Conservation (phyloP, 495 filamentous ascomycete genomes). For the Gamarada debralockiae region DNA sequence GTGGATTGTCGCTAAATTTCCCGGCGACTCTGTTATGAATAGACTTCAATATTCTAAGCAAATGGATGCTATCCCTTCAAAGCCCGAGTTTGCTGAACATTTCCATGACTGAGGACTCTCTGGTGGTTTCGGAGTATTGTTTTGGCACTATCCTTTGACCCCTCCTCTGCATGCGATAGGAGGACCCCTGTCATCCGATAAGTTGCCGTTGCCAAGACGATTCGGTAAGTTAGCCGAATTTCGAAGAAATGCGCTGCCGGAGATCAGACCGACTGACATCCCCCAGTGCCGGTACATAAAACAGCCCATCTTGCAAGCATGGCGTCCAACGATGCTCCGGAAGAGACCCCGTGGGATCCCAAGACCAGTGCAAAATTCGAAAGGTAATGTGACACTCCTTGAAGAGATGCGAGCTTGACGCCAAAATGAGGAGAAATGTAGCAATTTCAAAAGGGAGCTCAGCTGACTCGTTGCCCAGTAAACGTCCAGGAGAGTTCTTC, state of each 20-base stretch:
- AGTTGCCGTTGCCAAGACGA: conserved; percentile 1
- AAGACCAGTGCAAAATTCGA: conserved; percentile 43
- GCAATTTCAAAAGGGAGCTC: conserved; percentile 1
- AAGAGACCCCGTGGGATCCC: conserved; percentile 30
- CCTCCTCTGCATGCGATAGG: no score
- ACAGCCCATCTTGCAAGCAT: no score
- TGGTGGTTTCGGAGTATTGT: no score
- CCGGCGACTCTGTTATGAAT: no score
- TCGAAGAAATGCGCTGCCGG: not conserved
- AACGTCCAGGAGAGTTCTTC: conserved; percentile 78
- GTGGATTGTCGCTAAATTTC: no score
- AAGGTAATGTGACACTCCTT: conserved; percentile 25
- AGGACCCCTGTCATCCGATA: not conserved
- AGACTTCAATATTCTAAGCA: no score
- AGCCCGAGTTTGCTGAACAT: no score
- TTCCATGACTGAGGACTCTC: no score
- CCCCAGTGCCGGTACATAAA: no score
- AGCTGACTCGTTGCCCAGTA: conserved; percentile 46
- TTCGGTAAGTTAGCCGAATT: not conserved
- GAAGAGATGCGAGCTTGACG: not conserved
- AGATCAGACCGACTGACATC: no score
- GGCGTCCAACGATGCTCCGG: conserved; percentile 12
- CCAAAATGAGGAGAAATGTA: not conserved
- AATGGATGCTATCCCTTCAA: no score
- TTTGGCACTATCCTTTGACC: not conserved